Base-by-base conservation (phyloP, 2,329 filamentous ascomycete species). In the Cytospora schulzeri region DNA sequence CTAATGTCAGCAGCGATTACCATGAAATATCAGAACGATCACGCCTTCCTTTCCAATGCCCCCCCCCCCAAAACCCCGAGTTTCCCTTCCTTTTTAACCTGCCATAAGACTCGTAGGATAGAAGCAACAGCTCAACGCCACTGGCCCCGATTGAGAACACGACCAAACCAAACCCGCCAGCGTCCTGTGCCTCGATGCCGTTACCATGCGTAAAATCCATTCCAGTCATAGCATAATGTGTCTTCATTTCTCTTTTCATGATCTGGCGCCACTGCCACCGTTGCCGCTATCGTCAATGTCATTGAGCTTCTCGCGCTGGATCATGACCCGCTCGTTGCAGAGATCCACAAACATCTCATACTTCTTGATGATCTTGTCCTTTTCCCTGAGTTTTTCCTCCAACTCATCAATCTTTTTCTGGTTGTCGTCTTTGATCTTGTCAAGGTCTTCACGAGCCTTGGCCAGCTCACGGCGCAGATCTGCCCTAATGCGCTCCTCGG, bases 331-430 rank as follows among this genome's bases (percentile, higher is more conserved):
- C 72, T 88, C 81, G 70, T 89, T 89, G 72, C 86, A 89, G 62
- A 89, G 88, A 73, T 89, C 87, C 70, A 89, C 88, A 61, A 89
- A 89, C 82, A 87, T 87, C 74, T 89, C 86, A 69, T 88, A 89
- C 71, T 84, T 86, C 66, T 81, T 75, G 62, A 89, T 89, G 65
- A 84, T 81, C 70, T 82, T 81, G 66, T 88, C 84, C 74, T 88
- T 88, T 65, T 89, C 85, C 50, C 81, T 83, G 19, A 93, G 73
- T 70, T 86, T 81, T 62, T 81, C 78, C 70, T 86, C 85, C 63
- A 89, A 74, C 1, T 81, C 80, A 19, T 85, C 85, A 51, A 89
- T 81, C 70, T 87, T 82, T 64, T 86, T 85, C 64, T 83, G 77
- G 60, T 78, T 84, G 4, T 87, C 84, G 50, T 84, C 82, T 67